phyloP scores from a whole-genome alignment of 352 stramenopile genomes.

The Discostella stelligera region DNA sequence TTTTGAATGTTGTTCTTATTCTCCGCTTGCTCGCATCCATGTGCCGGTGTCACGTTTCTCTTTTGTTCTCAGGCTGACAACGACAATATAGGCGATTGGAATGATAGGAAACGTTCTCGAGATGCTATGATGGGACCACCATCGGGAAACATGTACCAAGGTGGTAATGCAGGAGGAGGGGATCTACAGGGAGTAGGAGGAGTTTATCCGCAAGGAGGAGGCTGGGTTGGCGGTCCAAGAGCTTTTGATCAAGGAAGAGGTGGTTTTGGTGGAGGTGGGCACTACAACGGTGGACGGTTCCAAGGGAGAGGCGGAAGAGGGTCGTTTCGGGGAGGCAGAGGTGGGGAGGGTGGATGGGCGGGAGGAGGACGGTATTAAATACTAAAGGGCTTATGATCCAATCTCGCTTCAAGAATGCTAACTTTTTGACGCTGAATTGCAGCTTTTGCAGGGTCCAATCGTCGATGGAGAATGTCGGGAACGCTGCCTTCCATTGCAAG shows the following conservation, averaged over 20 bases:
- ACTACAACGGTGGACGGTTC: constrained; percentile 12
- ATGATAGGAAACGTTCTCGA: constrained; percentile 42
- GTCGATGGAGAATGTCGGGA: too few relatives aligned
- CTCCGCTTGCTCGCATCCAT: neutral
- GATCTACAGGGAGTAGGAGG: constrained; percentile 15
- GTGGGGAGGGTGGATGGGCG: constrained; percentile 53
- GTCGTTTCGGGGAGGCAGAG: constrained; percentile 4
- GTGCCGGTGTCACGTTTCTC: constrained; percentile 3
- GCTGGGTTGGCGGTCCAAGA: constrained; percentile 16
- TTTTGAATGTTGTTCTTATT: constrained; percentile 11
- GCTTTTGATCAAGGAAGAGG: constrained; percentile 7
- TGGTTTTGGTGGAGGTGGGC: neutral
- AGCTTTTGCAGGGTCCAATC: too few relatives aligned
- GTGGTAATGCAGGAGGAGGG: constrained; percentile 8
- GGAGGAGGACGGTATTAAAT: constrained; percentile 43
- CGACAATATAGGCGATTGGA: constrained; percentile 36
- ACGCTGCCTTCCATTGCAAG: neutral
- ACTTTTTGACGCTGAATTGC: too few relatives aligned
- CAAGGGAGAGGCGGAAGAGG: constrained; percentile 17
- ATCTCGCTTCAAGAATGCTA: too few relatives aligned
- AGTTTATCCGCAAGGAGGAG: constrained; percentile 8
- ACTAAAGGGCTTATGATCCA: too few relatives aligned
- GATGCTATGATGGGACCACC: constrained; percentile 28
- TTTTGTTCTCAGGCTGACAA: constrained; percentile 21
- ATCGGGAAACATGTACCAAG: neutral